Conservation (phyloP, 352 stramenopile genomes). For the Pythium aphanidermatum region DNA sequence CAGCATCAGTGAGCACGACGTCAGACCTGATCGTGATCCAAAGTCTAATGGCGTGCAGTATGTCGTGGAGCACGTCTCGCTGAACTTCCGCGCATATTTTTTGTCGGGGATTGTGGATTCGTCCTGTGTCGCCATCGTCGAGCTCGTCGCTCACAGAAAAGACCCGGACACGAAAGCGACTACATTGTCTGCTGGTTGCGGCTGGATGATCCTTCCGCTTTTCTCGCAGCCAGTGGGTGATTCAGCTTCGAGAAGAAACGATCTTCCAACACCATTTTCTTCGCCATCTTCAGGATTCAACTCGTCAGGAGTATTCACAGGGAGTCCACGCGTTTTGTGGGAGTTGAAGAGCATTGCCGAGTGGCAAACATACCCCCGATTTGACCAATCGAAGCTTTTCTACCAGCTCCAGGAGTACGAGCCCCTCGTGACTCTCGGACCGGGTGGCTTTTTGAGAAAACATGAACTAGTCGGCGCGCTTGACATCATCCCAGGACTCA, state of each 20-base stretch:
- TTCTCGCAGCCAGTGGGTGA: slow-evolving; percentile 42
- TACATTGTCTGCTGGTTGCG: slow-evolving; percentile 75
- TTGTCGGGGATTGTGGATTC: slow-evolving; percentile 81
- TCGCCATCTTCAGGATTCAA: slow-evolving; percentile 29
- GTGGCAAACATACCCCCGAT: slow-evolving; percentile 50
- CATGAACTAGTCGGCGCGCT: slow-evolving; percentile 85
- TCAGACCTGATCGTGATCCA: slow-evolving; percentile 39
- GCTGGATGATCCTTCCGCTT: slow-evolving; percentile 90
- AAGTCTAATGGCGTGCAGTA: slow-evolving; percentile 43
- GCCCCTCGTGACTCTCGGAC: slow-evolving; percentile 38
- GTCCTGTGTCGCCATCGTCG: slow-evolving; percentile 89
- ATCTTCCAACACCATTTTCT: slow-evolving; percentile 24
- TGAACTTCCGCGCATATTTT: slow-evolving; percentile 84
- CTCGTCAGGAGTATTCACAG: slow-evolving; percentile 60
- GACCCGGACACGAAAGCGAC: slow-evolving; percentile 70
- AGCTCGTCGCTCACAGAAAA: slow-evolving; percentile 90
- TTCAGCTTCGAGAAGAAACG: slow-evolving; percentile 5
- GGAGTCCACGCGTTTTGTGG: slow-evolving; percentile 65
- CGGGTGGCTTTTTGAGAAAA: slow-evolving; percentile 54
- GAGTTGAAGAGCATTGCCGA: slow-evolving; percentile 37
- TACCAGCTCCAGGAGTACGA: slow-evolving; percentile 65
- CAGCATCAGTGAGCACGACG: slow-evolving; percentile 35
- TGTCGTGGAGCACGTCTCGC: slow-evolving; percentile 37
- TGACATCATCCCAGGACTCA: slow-evolving; percentile 70
- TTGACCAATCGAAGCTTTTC: slow-evolving; percentile 56